Conservation (phyloP, 2,329 filamentous ascomycete genomes). For the Aspergillus nomiae region DNA sequence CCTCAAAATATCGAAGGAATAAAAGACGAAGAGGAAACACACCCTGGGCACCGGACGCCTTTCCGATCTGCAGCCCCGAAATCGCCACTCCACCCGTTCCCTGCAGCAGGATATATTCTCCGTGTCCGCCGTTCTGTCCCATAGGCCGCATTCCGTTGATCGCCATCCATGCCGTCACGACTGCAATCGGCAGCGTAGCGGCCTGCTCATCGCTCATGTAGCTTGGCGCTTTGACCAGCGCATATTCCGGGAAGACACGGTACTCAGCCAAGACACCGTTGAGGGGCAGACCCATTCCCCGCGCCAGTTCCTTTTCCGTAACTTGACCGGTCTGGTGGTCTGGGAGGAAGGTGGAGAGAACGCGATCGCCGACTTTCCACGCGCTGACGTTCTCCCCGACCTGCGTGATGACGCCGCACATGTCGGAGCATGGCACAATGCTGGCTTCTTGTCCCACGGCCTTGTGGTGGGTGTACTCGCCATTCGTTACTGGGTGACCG, state of each 20-base stretch:
- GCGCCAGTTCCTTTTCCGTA: conserved; percentile 55
- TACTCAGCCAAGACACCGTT: conserved; percentile 49
- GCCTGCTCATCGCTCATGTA: conserved; percentile 43
- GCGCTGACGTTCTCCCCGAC: conserved; percentile 50
- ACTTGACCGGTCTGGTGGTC: conserved; percentile 62
- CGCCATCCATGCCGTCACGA: conserved; percentile 55
- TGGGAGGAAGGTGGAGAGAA: conserved; percentile 63
- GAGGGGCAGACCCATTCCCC: conserved; percentile 63
- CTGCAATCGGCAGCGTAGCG: conserved; percentile 46
- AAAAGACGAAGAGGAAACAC: background rate
- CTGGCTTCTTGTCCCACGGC: conserved; percentile 44
- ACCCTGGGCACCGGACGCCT: conserved; percentile 49
- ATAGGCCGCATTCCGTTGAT: conserved; percentile 47
- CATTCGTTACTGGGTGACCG: conserved; percentile 58
- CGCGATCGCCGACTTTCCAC: conserved; percentile 63
- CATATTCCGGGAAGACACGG: conserved; percentile 43
- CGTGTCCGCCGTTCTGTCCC: conserved; percentile 48
- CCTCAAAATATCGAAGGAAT: background rate
- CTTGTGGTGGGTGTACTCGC: conserved; percentile 68
- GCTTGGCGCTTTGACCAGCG: conserved; percentile 43
- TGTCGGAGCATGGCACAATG: conserved; percentile 69
- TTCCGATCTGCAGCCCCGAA: conserved; percentile 49
- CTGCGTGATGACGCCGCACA: conserved; percentile 63
- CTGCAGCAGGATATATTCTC: conserved; percentile 57
- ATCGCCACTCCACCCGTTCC: conserved; percentile 53